Percentiles rank a stretch among this genome's conserved stretches.
phyloP scores from a whole-genome alignment of 257 asterid genomes.

The Fraxinus anomala region DNA sequence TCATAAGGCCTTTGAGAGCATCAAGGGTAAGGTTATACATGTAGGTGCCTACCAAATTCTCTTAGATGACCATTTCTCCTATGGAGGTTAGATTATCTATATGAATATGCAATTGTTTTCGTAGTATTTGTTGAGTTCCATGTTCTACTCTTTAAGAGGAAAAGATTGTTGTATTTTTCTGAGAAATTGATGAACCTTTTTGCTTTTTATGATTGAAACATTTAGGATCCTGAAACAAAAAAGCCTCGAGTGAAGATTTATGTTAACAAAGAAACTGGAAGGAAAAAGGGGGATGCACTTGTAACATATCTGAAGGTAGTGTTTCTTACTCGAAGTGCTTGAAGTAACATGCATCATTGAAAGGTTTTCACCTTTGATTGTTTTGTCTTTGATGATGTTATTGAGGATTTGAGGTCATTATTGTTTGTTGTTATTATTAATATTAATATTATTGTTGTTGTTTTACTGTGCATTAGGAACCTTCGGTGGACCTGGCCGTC shows the following conservation, averaged over 20 bases:
- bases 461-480: conserved; percentile 54
- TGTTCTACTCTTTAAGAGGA: conserved; percentile 15
- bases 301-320: conserved; percentile 86
- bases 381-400: background rate
- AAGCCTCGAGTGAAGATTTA: conserved; percentile 92
- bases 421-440: background rate
- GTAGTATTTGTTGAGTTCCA: conserved; percentile 6
- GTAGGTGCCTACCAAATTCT: background rate
- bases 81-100: background rate
- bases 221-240: conserved; percentile 94
- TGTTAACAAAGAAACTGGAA: conserved; percentile 82
- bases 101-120: background rate
- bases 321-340: conserved; percentile 24
- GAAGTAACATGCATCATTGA: conserved; percentile 9
- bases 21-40: background rate
- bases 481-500: conserved; percentile 87
- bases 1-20: background rate
- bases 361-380: background rate
- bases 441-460: conserved; percentile 4
- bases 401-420: background rate
- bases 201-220: conserved; percentile 29
- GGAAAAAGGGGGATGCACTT: conserved; percentile 90
- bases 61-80: background rate
- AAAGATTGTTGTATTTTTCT: background rate
- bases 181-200: conserved; percentile 22